Base-by-base conservation (phyloP, 306 rosid genomes). In the Quercus wislizeni region DNA sequence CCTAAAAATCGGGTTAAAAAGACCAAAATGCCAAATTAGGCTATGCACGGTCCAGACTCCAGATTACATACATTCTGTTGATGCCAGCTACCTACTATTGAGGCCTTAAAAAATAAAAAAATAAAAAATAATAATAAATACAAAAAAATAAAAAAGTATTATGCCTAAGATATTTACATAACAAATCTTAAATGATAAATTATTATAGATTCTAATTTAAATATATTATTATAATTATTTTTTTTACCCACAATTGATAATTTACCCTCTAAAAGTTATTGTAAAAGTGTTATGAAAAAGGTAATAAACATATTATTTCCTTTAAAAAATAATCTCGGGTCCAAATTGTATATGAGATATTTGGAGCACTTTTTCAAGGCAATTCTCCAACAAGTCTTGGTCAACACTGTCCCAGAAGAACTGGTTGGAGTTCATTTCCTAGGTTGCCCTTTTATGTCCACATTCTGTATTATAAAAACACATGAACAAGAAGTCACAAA, bases 391-490 rank as follows among this genome's bases (percentile, higher is more conserved):
- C 57, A 25, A 65, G 79, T 75, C 76, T 23, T 55, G 76, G 88
- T 88, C 88, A 86, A 86, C 80, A 71, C 64, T 65, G 82, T 79
- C 63, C 63, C 79, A 52, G 25, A 75, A 54, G 61, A 71, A 56
- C 30, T 41, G 74, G 71, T 69, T 84, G 64, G 82, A 83, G 82
- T 52, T 77, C 77, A 82, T 74, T 86, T 84, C 88, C 88, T 84
- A 84, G 88, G 87, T 87, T 89, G 83, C 85, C 83, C 86, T 80
- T 77, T 77, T 73, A 64, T 76, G 82, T 78, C 74, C 43, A 72
- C 88, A 79, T 61, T 41, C 79, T 71, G 46, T 59, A 64, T 46
- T 69, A 71, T 68, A 73, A 71, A 74, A 19, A 73, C 86, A 74
- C 88, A 76, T 74, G 83, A 83, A 51, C 81, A 74, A 65, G 21